Base-by-base conservation (phyloP, 177 flowering plant species). In the Vitis hybrid region DNA sequence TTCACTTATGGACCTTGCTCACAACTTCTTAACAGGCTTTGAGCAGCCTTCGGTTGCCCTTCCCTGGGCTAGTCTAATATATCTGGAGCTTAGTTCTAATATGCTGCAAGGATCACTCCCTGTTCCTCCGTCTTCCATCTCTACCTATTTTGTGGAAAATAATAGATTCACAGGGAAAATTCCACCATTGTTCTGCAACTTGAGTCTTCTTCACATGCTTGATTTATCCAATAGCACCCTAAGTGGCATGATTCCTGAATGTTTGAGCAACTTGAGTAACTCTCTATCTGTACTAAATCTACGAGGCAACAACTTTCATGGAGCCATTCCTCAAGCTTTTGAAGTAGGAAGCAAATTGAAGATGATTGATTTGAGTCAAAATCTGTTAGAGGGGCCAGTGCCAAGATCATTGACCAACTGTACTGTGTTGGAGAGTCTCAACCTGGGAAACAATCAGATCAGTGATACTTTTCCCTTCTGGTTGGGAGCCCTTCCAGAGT, bases 401-500 rank as follows among this genome's bases (percentile, higher is more conserved):
- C 61, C 70, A 67, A 50, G 61, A 5, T n/a, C 70, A 16, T 55
- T 52, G 20, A 14, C 12, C 2, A 66, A 55, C 2, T 53, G 60
- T 55, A 53, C 14, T 3, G n/a, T 5, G 45, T 19, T 66, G 1
- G 49, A 55, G 8, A 2, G 2, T 13, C 49, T 66, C 7, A 22
- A 53, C 29, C 20, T 66, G 5, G n/a, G 60, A 16, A 50, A 15
- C 22, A 67, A 55, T 22, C 58, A 66, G 29, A 26, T 68, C 11
- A 48, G 2, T 68, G 71, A 58, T 50, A 15, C 13, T 12, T 68
- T 68, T 22, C 71, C 71, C 1, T 48, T 7, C 20, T 68, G 71
- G 63, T 49, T 68, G 19, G 71, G 64, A 11, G 2, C 1, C 7
- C 71, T 45, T 68, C 64, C 71, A 5, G 56, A 49, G 45, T 59